Evolutionary conservation across 2,329 filamentous ascomycete species (phyloP), one percentile per base, ranked within the genome.

Genomic region (Cordyceps cicadae): DNA sequence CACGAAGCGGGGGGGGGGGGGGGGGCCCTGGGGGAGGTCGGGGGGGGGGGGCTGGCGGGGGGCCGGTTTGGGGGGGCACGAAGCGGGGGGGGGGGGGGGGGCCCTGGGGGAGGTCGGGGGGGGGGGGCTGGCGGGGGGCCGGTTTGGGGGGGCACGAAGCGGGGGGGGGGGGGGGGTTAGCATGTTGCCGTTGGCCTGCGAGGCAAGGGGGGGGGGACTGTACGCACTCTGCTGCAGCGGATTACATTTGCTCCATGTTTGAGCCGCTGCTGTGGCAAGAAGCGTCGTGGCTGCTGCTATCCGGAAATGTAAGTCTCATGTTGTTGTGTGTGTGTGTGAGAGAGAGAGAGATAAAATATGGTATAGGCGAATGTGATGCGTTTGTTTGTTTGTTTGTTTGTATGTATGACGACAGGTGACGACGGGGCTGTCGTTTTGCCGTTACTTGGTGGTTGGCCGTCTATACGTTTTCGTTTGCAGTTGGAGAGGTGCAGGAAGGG

Each of bases 1-100:
- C n/a, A n/a, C n/a, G 76, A 80, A 77, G 77, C 75, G 79, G 68
- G 65, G 61, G 41, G 17, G 19, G n/a, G n/a, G n/a, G 34, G 26
- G 24, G 21, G 39, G 56, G n/a, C n/a, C n/a, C n/a, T n/a, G n/a
- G n/a, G n/a, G n/a, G n/a, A n/a, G n/a, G n/a, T n/a, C n/a, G n/a
- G n/a, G n/a, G n/a, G n/a, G n/a, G n/a, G n/a, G n/a, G n/a, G n/a
- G n/a, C n/a, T n/a, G n/a, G n/a, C n/a, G n/a, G n/a, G n/a, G n/a
- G n/a, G n/a, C n/a, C n/a, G n/a, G n/a, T n/a, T n/a, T n/a, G n/a
- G n/a, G n/a, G n/a, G n/a, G n/a, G n/a, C n/a, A n/a, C n/a, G 76
- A 80, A 77, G 77, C 75, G 79, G 68, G 65, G 61, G 41, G 17
- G 19, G n/a, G n/a, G n/a, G 34, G 26, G 24, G 21, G 39, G 56